Evolutionary conservation across 225 moss, liverwort and hornwort genomes (phyloP).

Genomic region (Straminergon stramineum): DNA sequence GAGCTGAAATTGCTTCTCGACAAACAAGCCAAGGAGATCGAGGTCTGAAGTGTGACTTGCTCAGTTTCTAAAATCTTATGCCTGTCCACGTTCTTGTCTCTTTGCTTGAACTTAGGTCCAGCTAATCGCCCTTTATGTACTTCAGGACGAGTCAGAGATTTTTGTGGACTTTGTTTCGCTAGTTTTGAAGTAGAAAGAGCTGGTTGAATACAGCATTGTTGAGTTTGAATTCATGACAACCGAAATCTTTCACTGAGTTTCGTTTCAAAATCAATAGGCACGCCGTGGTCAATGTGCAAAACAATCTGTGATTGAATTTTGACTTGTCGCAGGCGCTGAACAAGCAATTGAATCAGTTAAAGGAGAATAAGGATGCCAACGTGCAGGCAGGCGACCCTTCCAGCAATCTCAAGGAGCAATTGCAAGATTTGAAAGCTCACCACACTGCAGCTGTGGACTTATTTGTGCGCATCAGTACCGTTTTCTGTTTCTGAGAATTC

Average conservation of each 20-base stretch:
- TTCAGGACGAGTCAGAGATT: neutral
- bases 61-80: neutral
- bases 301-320: neutral
- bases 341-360: constrained; percentile 26
- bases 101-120: neutral
- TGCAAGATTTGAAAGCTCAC: constrained; percentile 37
- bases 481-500: neutral
- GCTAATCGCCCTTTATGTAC: neutral
- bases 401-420: constrained; percentile 22
- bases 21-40: constrained; percentile 24
- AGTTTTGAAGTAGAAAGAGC: neutral
- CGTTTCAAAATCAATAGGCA: neutral
- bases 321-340: constrained; percentile 15
- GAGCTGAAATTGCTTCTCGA: constrained; percentile 25
- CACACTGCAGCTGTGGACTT: constrained; percentile 27
- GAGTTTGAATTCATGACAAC: neutral
- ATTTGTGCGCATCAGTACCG: constrained; percentile 21
- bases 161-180: neutral
- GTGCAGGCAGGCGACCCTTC: constrained; percentile 19
- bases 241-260: neutral
- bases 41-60: constrained; percentile 19
- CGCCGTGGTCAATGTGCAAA: neutral
- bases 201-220: neutral
- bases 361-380: constrained; percentile 26
- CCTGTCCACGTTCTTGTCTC: neutral